Conservation (phyloP, 1,284 basidiomycete genomes). For the Rhodotorula mucilaginosa region DNA sequence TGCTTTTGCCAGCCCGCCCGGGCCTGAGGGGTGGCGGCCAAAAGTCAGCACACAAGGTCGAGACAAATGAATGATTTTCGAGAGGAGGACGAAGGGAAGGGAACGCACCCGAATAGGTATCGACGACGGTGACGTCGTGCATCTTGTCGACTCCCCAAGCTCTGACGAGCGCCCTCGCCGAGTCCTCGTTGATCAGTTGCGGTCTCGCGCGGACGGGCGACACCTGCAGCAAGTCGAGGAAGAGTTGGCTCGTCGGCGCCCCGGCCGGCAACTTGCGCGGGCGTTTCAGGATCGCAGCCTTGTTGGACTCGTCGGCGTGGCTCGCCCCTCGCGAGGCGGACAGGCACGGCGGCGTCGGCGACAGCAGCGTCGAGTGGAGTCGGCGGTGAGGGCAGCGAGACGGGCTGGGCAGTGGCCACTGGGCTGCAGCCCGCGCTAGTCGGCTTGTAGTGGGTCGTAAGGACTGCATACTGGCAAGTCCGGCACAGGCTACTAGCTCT, state of each 20-base stretch:
- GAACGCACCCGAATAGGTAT: conserved; percentile 29
- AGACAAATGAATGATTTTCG: not conserved
- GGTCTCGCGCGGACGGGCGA: conserved; percentile 29
- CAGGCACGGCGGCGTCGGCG: not conserved
- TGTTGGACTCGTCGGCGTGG: not conserved
- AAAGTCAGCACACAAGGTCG: not conserved
- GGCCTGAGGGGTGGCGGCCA: conserved; percentile 1
- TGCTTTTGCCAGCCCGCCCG: conserved; percentile 29
- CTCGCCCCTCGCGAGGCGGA: not conserved
- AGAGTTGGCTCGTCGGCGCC: conserved; percentile 17
- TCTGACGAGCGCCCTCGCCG: conserved; percentile 30
- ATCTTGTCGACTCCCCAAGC: conserved; percentile 38
- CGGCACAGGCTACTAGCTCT: too few species aligned
- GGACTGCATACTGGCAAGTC: too few species aligned
- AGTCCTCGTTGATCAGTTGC: conserved; percentile 33
- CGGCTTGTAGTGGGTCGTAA: too few species aligned
- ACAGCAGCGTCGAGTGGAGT: not conserved
- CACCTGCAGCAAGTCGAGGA: not conserved
- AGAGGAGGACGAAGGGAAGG: accelerated
- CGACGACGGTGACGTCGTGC: conserved; percentile 33
- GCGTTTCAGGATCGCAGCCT: not conserved
- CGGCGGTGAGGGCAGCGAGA: not conserved
- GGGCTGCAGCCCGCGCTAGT: too few species aligned
- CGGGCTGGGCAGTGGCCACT: too few species aligned
- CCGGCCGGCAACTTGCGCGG: not conserved